Conservation (phyloP, 768 basidiomycete genomes). For the Collybiopsis luxurians region DNA sequence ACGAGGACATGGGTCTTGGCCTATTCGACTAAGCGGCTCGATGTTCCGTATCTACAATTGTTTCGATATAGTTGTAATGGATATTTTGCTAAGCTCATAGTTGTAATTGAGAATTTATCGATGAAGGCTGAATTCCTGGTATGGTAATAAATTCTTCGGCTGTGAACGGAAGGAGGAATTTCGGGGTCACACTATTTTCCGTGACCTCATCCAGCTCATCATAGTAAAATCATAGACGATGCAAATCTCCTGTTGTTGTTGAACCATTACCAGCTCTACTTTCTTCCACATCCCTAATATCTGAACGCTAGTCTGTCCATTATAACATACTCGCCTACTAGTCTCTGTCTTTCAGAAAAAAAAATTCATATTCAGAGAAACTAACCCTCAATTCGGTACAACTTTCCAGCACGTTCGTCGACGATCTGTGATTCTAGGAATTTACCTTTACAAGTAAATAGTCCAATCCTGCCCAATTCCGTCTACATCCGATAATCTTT, state of each 20-base stretch:
- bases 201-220: not conserved
- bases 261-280: too few relatives aligned
- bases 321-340: too few relatives aligned
- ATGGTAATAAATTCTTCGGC: not conserved
- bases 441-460: too few relatives aligned
- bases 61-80: too few relatives aligned
- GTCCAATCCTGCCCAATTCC: not conserved
- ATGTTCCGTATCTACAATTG: conserved; percentile 15
- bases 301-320: too few relatives aligned
- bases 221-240: too few relatives aligned
- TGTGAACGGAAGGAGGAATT: not conserved
- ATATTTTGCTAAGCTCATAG: too few relatives aligned
- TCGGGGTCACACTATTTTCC: not conserved
- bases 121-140: not conserved
- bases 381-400: too few relatives aligned
- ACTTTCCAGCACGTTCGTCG: conserved; percentile 7
- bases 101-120: not conserved
- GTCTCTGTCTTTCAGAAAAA: too few relatives aligned
- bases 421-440: not conserved
- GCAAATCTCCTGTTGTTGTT: too few relatives aligned
- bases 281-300: too few relatives aligned
- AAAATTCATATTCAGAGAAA: too few relatives aligned
- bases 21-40: conserved; percentile 69
- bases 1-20: conserved; percentile 95
- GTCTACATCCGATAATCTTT: conserved; percentile 4